Base-by-base conservation (phyloP, 495 filamentous ascomycete genomes). In the Thermothielavioides terrestris region DNA sequence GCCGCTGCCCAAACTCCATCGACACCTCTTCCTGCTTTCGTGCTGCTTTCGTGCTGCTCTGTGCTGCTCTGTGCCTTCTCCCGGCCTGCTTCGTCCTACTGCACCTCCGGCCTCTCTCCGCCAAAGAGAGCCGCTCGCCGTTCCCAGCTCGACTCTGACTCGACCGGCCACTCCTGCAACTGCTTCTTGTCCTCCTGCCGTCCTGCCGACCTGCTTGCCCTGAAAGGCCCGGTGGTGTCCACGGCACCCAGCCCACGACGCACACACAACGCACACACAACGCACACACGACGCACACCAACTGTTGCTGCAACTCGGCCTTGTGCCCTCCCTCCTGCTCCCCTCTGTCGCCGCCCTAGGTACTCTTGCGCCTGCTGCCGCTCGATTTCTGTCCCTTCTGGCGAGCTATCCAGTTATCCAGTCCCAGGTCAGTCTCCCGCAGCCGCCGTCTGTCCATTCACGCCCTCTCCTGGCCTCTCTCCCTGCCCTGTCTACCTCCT, bases 311-410 rank as follows among this genome's bases (percentile, higher is more conserved):
- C 44, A 53, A 38, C 32, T 42, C 32, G 41, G 15, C 38, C 42
- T 38, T 32, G 22, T 32, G 11, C 41, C 41, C 30, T 37, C 36
- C 36, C 28, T 43, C 30, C 32, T 12, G 17, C 25, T 17, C n/a
- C 57, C 58, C 40, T 62, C 58, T 55, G 55, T 62, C 62, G 66
- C 63, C 58, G 60, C 61, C 58, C 50, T 54, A 60, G n/a, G n/a
- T n/a, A n/a, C n/a, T n/a, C n/a, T n/a, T 14, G 55, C 60, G 43
- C 56, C 59, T 58, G 55, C n/a, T 63, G 53, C 56, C 46, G 53
- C 52, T 62, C 31, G 35, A 49, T 37, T 45, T 6, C 25, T 49
- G 21, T 34, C 39, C 40, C 44, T 37, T 37, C 43, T 56, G 48
- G 30, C 49, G 43, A 36, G 38, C 53, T 36, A 28, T 30, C 14